Evolutionary conservation across 2,329 filamentous ascomycete genomes (phyloP).

Genomic region (Aureobasidium sp.): DNA sequence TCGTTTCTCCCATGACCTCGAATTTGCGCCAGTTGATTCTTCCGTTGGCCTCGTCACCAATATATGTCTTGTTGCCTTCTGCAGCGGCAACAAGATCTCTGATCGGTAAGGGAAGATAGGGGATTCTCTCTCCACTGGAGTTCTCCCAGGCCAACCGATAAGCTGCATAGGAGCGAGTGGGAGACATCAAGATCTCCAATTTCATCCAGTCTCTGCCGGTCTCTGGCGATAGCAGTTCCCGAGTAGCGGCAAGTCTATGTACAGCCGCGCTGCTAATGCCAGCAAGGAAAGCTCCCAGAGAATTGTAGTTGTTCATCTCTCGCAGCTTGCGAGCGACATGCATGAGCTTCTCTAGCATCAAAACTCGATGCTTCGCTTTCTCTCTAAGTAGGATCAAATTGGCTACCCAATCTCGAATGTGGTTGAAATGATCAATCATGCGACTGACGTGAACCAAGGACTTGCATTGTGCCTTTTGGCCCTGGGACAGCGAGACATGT

Average conservation of each 20-base stretch:
- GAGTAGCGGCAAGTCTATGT: slow-evolving; percentile 73
- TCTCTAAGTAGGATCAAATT: slow-evolving; percentile 68
- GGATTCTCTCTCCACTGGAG: slow-evolving; percentile 80
- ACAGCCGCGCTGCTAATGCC: slow-evolving; percentile 86
- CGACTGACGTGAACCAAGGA: slow-evolving; percentile 83
- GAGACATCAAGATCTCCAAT: slow-evolving; percentile 85
- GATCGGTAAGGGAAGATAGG: slow-evolving; percentile 83
- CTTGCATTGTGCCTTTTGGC: slow-evolving; percentile 52
- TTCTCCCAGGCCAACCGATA: slow-evolving; percentile 99
- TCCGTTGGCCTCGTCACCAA: slow-evolving; percentile 47
- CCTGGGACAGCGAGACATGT: slow-evolving; percentile 63
- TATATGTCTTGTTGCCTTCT: slow-evolving; percentile 84
- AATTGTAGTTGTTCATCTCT: slow-evolving; percentile 94
- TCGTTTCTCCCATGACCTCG: slow-evolving; percentile 86
- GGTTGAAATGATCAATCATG: slow-evolving; percentile 78
- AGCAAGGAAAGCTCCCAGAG: slow-evolving; percentile 85
- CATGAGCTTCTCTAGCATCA: slow-evolving; percentile 95
- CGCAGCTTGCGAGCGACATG: slow-evolving; percentile 75
- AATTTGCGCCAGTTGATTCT: slow-evolving; percentile 98
- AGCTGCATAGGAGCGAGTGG: slow-evolving; percentile 84
- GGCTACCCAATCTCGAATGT: slow-evolving; percentile 49
- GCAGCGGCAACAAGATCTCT: slow-evolving; percentile 87
- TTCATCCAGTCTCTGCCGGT: slow-evolving; percentile 80
- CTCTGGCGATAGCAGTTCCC: slow-evolving; percentile 63
- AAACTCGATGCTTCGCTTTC: slow-evolving; percentile 89